phyloP scores from a whole-genome alignment of 2,329 filamentous ascomycete genomes.

The Raffaelea deltoideospora region DNA sequence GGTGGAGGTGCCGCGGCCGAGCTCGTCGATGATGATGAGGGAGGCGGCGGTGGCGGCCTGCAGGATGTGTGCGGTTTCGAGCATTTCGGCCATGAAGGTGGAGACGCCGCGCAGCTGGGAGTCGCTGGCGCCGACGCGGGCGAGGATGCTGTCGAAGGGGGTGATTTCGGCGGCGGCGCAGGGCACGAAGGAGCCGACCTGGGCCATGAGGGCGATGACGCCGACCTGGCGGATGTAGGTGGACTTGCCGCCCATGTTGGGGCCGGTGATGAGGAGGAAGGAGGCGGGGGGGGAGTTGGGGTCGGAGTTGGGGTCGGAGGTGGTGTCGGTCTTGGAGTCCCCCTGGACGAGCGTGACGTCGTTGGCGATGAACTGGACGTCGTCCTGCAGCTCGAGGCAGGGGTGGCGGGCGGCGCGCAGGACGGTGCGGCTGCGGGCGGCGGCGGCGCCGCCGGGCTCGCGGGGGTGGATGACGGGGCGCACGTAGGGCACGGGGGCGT shows the following conservation, averaged over 20 bases:
- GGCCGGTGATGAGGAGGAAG: conserved; percentile 92
- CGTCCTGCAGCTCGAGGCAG: conserved; percentile 97
- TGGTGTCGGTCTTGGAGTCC: no score
- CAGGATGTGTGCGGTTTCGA: conserved; percentile 95
- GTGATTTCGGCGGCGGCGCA: conserved; percentile 81
- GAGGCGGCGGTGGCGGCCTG: conserved; percentile 92
- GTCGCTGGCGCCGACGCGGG: conserved; percentile 88
- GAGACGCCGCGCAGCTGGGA: conserved; percentile 95
- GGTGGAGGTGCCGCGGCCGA: conserved; percentile 90
- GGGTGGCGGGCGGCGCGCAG: conserved; percentile 91
- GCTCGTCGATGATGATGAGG: conserved; percentile 95
- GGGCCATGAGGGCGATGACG: conserved; percentile 92
- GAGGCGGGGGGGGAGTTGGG: conserved; percentile 64
- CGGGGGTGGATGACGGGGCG: conserved; percentile 81
- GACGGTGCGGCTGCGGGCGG: no score
- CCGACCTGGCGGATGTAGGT: conserved; percentile 97
- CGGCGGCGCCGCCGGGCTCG: conserved; percentile 47
- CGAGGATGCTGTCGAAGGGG: conserved; percentile 93
- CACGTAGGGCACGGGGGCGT: conserved; percentile 84
- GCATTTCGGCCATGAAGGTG: conserved; percentile 99
- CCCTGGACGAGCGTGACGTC: conserved; percentile 79
- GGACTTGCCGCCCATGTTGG: conserved; percentile 98
- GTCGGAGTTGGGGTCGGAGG: conserved; percentile 52
- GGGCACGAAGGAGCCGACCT: conserved; percentile 91
- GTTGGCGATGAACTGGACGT: conserved; percentile 97